Percentiles rank a stretch among this genome's conserved stretches.
Evolutionary conservation across 2,329 filamentous ascomycete species (phyloP).

Genomic region (Fusarium sp.): DNA sequence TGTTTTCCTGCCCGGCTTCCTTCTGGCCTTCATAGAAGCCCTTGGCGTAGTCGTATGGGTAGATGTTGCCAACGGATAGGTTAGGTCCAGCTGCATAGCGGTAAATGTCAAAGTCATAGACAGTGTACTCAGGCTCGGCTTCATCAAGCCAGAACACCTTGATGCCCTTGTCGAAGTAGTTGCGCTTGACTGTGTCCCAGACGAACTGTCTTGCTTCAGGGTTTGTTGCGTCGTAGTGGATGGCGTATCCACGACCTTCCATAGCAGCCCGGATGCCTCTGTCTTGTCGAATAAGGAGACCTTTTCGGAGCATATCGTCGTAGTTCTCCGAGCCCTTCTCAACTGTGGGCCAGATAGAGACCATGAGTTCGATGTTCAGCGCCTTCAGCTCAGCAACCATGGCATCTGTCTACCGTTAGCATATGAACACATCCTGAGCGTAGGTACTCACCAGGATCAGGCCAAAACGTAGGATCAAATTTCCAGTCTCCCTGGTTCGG

Average conservation of each 20-base stretch:
- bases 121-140: conserved; percentile 74
- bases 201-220: conserved; percentile 68
- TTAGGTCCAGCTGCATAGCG: conserved; percentile 53
- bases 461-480: conserved; percentile 74
- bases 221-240: conserved; percentile 74
- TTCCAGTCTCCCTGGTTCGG: conserved; percentile 75
- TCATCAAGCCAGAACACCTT: conserved; percentile 77
- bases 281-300: conserved; percentile 70
- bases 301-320: conserved; percentile 70
- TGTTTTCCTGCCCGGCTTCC: conserved; percentile 63
- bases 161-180: conserved; percentile 73
- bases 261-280: conserved; percentile 69
- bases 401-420: conserved; percentile 54
- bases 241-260: conserved; percentile 69
- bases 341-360: conserved; percentile 77
- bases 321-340: conserved; percentile 70
- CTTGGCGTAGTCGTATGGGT: conserved; percentile 68
- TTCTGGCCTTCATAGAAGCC: conserved; percentile 71
- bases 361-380: conserved; percentile 74
- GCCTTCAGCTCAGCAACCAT: conserved; percentile 73
- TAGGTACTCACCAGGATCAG: conserved; percentile 64
- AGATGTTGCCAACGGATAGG: conserved; percentile 67
- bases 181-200: conserved; percentile 69
- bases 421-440: too few relatives aligned
- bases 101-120: conserved; percentile 76